phyloP scores from a whole-genome alignment of 345 rosid genomes.

The Camelina hispida region DNA sequence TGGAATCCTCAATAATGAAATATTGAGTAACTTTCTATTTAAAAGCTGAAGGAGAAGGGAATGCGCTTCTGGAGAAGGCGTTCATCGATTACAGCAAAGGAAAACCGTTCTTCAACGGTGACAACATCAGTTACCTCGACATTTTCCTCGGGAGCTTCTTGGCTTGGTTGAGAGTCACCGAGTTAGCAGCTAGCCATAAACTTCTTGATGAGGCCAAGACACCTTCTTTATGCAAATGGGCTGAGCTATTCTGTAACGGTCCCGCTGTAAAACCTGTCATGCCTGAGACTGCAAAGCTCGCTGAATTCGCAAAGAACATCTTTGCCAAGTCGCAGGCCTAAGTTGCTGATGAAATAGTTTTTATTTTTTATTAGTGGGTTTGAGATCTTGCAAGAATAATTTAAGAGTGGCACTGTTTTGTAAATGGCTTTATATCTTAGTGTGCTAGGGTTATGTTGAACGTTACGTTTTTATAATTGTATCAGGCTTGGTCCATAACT shows the following conservation, averaged over 20 bases:
- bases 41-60: conserved; percentile 37
- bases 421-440: neutral
- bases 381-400: conserved; percentile 32
- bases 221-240: conserved; percentile 69
- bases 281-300: conserved; percentile 73
- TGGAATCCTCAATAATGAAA: too few relatives aligned
- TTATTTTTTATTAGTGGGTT: conserved; percentile 15
- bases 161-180: conserved; percentile 65
- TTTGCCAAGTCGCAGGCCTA: conserved; percentile 37
- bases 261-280: conserved; percentile 65
- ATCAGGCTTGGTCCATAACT: too few relatives aligned
- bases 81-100: conserved; percentile 67
- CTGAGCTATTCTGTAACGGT: conserved; percentile 58
- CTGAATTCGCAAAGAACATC: conserved; percentile 50
- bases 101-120: conserved; percentile 75
- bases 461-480: neutral
- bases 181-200: conserved; percentile 46
- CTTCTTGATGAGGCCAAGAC: conserved; percentile 55
- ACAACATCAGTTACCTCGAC: conserved; percentile 64
- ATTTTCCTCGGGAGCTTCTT: conserved; percentile 64
- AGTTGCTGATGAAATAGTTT: conserved; percentile 2
- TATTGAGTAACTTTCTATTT: too few relatives aligned
- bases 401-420: conserved; percentile 6
- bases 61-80: conserved; percentile 57
- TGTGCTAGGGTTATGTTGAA: neutral